These are phyloP conservation scores for Leishmania turanica DNA, from an alignment of 208 protist genomes.

Conservation along the genomic window DNA sequence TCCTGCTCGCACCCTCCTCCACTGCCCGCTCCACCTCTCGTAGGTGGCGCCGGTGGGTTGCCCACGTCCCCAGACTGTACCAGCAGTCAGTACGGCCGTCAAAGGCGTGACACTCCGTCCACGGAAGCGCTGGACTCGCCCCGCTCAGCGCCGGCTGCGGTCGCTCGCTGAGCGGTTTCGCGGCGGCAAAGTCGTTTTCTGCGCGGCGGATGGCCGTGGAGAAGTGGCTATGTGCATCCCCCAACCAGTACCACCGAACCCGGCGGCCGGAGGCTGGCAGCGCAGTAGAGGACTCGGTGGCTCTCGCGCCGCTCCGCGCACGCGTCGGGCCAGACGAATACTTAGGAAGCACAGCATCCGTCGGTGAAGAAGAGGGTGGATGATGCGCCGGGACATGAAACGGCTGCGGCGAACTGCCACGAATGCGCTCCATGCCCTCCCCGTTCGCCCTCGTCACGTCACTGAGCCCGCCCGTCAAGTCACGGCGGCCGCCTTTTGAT, in stretches of 20 bases:
- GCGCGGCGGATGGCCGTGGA: constrained; percentile 16
- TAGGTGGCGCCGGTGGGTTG: constrained; percentile 10
- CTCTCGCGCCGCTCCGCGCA: neutral
- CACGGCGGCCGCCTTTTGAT: neutral
- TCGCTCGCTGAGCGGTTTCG: neutral
- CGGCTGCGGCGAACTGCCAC: neutral
- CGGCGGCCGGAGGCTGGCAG: constrained; percentile 21
- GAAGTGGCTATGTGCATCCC: constrained; percentile 23
- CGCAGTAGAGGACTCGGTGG: neutral
- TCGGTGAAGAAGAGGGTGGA: neutral
- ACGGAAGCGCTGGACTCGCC: constrained; percentile 30
- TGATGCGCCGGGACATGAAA: neutral
- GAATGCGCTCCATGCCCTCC: neutral
- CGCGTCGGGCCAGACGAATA: neutral
- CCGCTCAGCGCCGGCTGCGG: neutral
- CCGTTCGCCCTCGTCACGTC: too few relatives aligned
- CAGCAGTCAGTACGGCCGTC: constrained; percentile 56
- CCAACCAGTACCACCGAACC: constrained; percentile 39
- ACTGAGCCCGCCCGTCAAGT: neutral
- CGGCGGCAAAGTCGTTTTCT: neutral
- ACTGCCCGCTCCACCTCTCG: neutral
- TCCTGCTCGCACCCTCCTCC: neutral
- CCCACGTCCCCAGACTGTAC: constrained; percentile 34
- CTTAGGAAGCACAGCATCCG: neutral
- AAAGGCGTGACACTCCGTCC: constrained; percentile 39